Base-by-base conservation (phyloP, 2,329 filamentous ascomycete genomes). In the Aspergillus fumigatiaffinis region DNA sequence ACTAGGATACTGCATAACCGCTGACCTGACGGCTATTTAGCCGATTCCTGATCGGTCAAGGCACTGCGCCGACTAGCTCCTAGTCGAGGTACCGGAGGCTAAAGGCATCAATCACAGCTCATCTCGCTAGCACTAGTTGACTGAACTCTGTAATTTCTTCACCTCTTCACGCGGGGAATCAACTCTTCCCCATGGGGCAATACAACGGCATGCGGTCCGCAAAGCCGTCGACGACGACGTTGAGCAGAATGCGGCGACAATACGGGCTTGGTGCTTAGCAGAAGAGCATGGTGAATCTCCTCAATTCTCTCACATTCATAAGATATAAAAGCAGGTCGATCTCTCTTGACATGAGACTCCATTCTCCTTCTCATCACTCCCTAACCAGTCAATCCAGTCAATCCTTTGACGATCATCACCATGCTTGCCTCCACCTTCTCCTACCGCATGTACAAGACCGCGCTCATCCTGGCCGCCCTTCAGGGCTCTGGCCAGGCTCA, bases 401-500 rank as follows among this genome's bases (percentile, higher is more conserved):
- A 44, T 21, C 5, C 14, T 38, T 17, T 6, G 32, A 17, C 6
- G 7, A 38, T 7, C 50, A 25, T 55, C 52, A 44, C 50, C 28
- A 63, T 60, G 61, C 17, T 46, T 20, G n/a, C 42, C 42, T 23
- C 42, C 3, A 53, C 52, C 50, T 44, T 50, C 42, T 58, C 55
- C 38, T 62, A 57, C 48, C 52, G 48, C 3, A 48, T 64, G 47
- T 66, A 59, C 52, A 61, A 61, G 47, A 46, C 53, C 21, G 54
- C 55, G 28, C 58, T 66, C 44, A 54, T 65, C 42, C 42, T 63
- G 14, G 47, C 55, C 55, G 59, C 52, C n/a, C 47, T 60, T 25
- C 53, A 56, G 28, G 53, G 53, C 14, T 51, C 57, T 21, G 57
- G 52, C 25, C 61, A 65, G 49, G 62, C 60, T 17, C 65, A 67